These are phyloP conservation scores for Pseudogymnoascus sp. DNA, from an alignment of 2,329 filamentous ascomycete species.

Conservation along the genomic window DNA sequence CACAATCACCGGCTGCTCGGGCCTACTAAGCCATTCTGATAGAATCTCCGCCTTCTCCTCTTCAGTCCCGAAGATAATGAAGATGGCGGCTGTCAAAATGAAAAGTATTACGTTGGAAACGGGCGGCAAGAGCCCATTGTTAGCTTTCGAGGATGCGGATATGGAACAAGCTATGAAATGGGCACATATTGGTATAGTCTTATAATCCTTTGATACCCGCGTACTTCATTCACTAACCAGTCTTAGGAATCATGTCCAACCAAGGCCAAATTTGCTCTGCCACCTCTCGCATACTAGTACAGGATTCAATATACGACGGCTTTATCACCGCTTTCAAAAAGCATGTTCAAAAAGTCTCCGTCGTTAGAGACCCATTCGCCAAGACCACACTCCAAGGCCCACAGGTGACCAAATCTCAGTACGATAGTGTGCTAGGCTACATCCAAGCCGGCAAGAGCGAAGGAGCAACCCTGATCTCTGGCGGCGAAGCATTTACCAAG, in stretches of 20 bases:
- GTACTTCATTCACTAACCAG: not conserved
- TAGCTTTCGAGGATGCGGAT: constrained; percentile 52
- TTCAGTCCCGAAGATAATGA: constrained; percentile 41
- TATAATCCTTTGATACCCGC: not conserved
- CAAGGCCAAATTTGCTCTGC: constrained; percentile 43
- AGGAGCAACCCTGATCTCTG: constrained; percentile 55
- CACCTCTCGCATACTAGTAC: constrained; percentile 60
- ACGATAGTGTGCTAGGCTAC: constrained; percentile 59
- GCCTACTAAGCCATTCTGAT: no score
- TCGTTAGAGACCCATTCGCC: constrained; percentile 59
- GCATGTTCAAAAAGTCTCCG: constrained; percentile 47
- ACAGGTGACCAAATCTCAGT: constrained; percentile 62
- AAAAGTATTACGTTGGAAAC: constrained; percentile 58
- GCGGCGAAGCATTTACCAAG: constrained; percentile 35
- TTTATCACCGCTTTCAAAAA: constrained; percentile 59
- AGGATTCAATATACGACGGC: constrained; percentile 61
- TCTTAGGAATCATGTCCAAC: constrained; percentile 31
- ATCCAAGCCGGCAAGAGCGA: constrained; percentile 57
- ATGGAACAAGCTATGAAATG: constrained; percentile 54
- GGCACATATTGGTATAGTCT: constrained; percentile 41
- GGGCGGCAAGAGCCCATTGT: constrained; percentile 54
- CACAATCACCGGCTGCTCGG: no score
- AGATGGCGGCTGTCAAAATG: constrained; percentile 52
- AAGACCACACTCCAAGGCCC: constrained; percentile 61
- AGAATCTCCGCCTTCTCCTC: no score